phyloP scores from a whole-genome alignment of 2,329 filamentous ascomycete genomes.

The Cladophialophora carrionii region DNA sequence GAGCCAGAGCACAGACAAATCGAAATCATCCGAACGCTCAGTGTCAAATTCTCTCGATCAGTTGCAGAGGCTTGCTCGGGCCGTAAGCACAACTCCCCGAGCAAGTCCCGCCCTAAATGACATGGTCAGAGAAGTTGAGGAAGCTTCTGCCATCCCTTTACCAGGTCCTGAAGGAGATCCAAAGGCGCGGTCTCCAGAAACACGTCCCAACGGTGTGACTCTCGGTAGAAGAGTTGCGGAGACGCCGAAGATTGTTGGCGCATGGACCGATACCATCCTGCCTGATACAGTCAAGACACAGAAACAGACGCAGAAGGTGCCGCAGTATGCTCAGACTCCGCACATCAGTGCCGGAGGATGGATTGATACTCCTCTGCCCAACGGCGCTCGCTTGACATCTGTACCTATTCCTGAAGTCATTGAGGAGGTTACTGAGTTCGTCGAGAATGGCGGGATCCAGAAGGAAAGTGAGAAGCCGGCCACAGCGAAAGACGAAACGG shows the following conservation, averaged over 20 bases:
- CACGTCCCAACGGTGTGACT: neutral
- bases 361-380: constrained; percentile 37
- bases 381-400: constrained; percentile 12
- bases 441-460: constrained; percentile 26
- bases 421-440: constrained; percentile 38
- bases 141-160: constrained; percentile 11
- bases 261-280: constrained; percentile 54
- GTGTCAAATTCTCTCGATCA: constrained; percentile 41
- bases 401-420: constrained; percentile 30
- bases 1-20: constrained; percentile 23
- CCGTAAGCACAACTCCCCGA: constrained; percentile 34
- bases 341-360: constrained; percentile 39
- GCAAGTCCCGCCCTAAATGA: constrained; percentile 27
- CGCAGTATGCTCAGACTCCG: constrained; percentile 37
- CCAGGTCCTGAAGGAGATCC: constrained; percentile 10
- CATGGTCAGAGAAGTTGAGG: constrained; percentile 12
- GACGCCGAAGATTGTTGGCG: constrained; percentile 51
- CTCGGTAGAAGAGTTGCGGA: constrained; percentile 18
- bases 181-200: constrained; percentile 6
- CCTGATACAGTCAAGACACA: constrained; percentile 42
- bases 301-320: constrained; percentile 20
- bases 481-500: neutral
- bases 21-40: constrained; percentile 27
- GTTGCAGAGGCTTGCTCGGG: constrained; percentile 48
- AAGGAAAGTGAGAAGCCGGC: constrained; percentile 1